Evolutionary conservation across 108 stramenopile genomes (phyloP), one percentile per base, ranked within the genome.

Genomic region (Fistulifera solaris): DNA sequence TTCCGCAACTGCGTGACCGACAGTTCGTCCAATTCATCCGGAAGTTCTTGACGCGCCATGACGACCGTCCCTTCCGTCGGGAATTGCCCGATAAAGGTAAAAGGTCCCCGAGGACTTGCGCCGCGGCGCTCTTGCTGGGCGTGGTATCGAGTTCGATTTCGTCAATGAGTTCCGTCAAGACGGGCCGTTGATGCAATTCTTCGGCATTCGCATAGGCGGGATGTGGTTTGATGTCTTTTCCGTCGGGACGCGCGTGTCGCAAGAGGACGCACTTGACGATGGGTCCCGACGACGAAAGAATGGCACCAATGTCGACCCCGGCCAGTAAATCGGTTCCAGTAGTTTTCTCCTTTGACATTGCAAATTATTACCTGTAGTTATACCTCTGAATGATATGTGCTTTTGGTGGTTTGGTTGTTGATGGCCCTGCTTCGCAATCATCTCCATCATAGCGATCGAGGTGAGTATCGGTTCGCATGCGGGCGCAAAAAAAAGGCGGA

Each of bases 51-150:
- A 12, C 83, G 83, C 11, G 81, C 59, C 77, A 92, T 85, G 41
- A 87, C 47, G 40, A 92, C 66, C 39, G 81, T 77, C 22, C 89
- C 85, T 64, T 92, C 89, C 3, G 80, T 79, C 49, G 85, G 83
- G 44, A 81, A 92, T 63, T 92, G 89, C 22, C 89, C 85, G 44
- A 92, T 42, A 60, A 92, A 92, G 8, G 89, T 92, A 43, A 87
- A 75, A 27, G 81, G 76, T 5, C 85, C 85, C 82, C 87, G 50
- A 92, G 51, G 12, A 80, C 38, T 45, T 76, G 38, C 8, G 61
- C 43, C 17, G 83, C 83, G 54, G 69, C 64, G 12, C 66, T 66
- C 54, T 87, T 92, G 25, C 64, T 62, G 23, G 89, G 89, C 1
- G 89, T 87, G n/a, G 85, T 92, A 47, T 92, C 89, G 0, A 92